phyloP scores from a whole-genome alignment of 192 early-diverging fungal species.

The Umbelopsis sp. region DNA sequence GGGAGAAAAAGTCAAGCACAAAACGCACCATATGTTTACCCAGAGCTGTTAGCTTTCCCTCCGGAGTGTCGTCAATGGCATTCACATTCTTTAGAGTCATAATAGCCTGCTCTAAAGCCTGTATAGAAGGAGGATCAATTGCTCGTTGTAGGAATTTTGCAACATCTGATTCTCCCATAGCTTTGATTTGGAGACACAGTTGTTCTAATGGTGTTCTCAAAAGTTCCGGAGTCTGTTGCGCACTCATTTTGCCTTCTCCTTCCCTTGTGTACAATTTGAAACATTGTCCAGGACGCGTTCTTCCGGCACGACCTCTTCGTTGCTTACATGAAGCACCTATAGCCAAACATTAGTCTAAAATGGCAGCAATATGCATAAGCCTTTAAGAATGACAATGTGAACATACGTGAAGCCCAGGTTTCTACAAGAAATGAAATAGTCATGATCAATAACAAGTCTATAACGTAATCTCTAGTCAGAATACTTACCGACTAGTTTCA shows the following conservation, averaged over 20 bases:
- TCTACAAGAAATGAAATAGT: conserved; percentile 16
- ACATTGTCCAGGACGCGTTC: conserved; percentile 74
- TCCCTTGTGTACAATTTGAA: conserved; percentile 68
- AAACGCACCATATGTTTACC: conserved; percentile 62
- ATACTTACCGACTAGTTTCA: conserved; percentile 53
- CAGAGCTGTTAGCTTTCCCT: conserved; percentile 63
- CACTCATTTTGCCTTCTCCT: conserved; percentile 53
- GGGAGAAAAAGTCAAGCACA: neutral
- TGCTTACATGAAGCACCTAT: conserved; percentile 63
- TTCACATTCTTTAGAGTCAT: conserved; percentile 59
- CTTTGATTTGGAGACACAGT: conserved; percentile 72
- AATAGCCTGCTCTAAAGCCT: conserved; percentile 60
- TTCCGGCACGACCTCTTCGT: conserved; percentile 79
- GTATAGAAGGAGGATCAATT: conserved; percentile 67
- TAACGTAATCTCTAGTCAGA: neutral
- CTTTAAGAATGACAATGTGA: neutral
- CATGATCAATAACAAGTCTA: neutral
- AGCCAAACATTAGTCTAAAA: conserved; percentile 8
- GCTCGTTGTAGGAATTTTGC: conserved; percentile 56
- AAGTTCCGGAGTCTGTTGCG: conserved; percentile 75
- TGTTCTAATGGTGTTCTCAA: conserved; percentile 83
- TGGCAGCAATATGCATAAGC: neutral
- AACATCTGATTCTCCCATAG: conserved; percentile 65
- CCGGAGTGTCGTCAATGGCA: conserved; percentile 50
- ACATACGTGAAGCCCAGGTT: conserved; percentile 44